Percentiles rank a stretch among this genome's conserved stretches.
phyloP scores from a whole-genome alignment of 1,139 yeast genomes.

The Nakaseomyces uthaithaninus region DNA sequence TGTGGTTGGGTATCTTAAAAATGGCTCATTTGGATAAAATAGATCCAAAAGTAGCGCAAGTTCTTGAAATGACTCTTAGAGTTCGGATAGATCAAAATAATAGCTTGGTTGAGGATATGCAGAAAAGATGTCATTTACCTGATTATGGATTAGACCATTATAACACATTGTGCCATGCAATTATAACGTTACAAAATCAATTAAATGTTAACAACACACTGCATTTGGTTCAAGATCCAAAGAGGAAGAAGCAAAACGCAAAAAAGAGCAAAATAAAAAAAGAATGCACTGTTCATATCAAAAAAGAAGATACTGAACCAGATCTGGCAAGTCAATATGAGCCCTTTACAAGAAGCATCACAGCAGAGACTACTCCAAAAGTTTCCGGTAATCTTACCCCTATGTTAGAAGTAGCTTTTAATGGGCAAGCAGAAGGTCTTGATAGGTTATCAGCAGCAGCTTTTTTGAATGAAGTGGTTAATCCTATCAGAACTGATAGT shows the following conservation, averaged over 20 bases:
- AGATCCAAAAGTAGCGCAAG: slow-evolving; percentile 16
- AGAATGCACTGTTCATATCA: not conserved
- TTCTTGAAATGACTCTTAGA: slow-evolving; percentile 18
- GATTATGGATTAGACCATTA: slow-evolving; percentile 11
- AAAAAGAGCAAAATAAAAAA: not conserved
- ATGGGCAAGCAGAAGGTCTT: not conserved
- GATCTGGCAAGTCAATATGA: too few relatives aligned
- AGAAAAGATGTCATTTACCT: slow-evolving; percentile 13
- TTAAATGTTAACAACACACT: not conserved
- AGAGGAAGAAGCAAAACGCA: not conserved
- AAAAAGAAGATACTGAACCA: not conserved
- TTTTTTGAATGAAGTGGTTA: not conserved
- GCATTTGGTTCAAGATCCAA: not conserved
- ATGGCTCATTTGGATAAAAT: slow-evolving; percentile 14
- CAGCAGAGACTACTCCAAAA: not conserved
- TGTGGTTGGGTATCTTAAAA: slow-evolving; percentile 21
- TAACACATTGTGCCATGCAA: slow-evolving; percentile 12
- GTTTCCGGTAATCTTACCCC: not conserved
- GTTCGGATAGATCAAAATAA: slow-evolving; percentile 14
- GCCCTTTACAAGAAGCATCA: not conserved
- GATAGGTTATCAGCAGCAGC: not conserved
- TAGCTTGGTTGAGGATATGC: slow-evolving; percentile 15
- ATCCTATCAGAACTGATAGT: not conserved
- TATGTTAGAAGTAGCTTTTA: not conserved
- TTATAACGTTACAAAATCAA: slow-evolving; percentile 7